Evolutionary conservation across 768 basidiomycete species (phyloP).

Genomic region (Leccinum sublutescens): DNA sequence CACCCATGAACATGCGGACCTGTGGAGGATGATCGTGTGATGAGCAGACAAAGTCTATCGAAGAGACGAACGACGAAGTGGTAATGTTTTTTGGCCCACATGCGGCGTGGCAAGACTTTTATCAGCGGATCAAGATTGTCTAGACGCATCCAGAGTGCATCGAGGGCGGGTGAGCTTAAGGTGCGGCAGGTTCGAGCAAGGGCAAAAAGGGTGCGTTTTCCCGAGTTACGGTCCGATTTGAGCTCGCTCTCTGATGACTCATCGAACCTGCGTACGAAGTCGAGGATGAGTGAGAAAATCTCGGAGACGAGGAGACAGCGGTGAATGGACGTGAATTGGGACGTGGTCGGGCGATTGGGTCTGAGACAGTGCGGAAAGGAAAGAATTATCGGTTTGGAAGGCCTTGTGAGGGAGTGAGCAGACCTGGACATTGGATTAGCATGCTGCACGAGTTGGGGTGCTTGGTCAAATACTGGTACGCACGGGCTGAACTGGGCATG

Average conservation of each 20-base stretch:
- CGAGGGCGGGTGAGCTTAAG: constrained; percentile 23
- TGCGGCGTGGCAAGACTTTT: constrained; percentile 23
- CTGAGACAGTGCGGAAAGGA: not conserved
- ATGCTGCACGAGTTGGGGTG: not conserved
- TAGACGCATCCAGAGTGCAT: constrained; percentile 29
- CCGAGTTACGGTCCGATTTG: constrained; percentile 11
- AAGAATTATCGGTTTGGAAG: not conserved
- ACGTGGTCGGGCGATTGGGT: not conserved
- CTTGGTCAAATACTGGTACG: not conserved
- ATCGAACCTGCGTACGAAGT: constrained; percentile 20
- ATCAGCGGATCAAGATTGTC: constrained; percentile 30
- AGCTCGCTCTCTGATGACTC: constrained; percentile 18
- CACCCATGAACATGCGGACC: constrained; percentile 26
- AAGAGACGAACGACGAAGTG: constrained; percentile 19
- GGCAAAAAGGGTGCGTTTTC: constrained; percentile 25
- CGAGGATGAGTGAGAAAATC: constrained; percentile 24
- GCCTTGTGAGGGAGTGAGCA: not conserved
- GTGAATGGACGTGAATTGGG: constrained; percentile 11
- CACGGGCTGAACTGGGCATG: constrained; percentile 2
- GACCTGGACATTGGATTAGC: constrained; percentile 11
- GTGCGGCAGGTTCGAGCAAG: constrained; percentile 29
- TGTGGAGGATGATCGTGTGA: not conserved
- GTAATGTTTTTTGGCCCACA: constrained; percentile 26
- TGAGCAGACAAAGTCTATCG: not conserved
- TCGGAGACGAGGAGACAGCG: constrained; percentile 22